phyloP scores from a whole-genome alignment of 768 basidiomycete species.

The Trametes cubensis region DNA sequence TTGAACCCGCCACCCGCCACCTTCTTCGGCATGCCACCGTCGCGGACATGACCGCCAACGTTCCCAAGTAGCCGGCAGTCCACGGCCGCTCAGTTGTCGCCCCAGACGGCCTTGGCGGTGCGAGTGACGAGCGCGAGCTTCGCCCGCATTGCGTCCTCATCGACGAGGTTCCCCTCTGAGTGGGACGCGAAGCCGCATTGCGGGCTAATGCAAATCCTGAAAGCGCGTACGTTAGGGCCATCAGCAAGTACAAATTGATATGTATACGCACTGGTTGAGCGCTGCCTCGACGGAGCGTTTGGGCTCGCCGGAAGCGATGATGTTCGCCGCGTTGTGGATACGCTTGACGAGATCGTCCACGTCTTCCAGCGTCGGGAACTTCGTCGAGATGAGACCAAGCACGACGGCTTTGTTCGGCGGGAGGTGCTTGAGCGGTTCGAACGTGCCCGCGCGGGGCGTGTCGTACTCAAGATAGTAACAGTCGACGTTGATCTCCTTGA shows the following conservation, averaged over 20 bases:
- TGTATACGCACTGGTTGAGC: slow-evolving; percentile 39
- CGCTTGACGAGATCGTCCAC: slow-evolving; percentile 42
- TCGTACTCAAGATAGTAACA: slow-evolving; percentile 62
- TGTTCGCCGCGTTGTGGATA: slow-evolving; percentile 46
- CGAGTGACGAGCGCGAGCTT: slow-evolving; percentile 41
- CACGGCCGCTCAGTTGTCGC: slow-evolving; percentile 1
- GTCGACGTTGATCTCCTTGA: slow-evolving; percentile 62
- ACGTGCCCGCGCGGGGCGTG: slow-evolving; percentile 63
- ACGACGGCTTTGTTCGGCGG: slow-evolving; percentile 48
- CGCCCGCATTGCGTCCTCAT: slow-evolving; percentile 38
- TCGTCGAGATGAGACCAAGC: slow-evolving; percentile 48
- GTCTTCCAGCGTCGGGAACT: slow-evolving; percentile 49
- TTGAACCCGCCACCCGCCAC: slow-evolving; percentile 15
- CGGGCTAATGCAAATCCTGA: slow-evolving; percentile 47
- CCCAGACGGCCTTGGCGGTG: slow-evolving; percentile 43
- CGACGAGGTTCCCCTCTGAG: slow-evolving; percentile 46
- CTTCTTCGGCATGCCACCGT: neutral
- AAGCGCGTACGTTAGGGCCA: neutral
- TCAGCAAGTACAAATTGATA: neutral
- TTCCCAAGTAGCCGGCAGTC: neutral
- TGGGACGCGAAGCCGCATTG: slow-evolving; percentile 57
- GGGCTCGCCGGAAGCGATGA: slow-evolving; percentile 43
- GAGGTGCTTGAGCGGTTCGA: slow-evolving; percentile 55
- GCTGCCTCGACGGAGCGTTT: slow-evolving; percentile 44
- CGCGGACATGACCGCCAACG: neutral